Evolutionary conservation across 306 rosid genomes (phyloP), one percentile per base, ranked within the genome.

Genomic region (Arachis hypogaea): DNA sequence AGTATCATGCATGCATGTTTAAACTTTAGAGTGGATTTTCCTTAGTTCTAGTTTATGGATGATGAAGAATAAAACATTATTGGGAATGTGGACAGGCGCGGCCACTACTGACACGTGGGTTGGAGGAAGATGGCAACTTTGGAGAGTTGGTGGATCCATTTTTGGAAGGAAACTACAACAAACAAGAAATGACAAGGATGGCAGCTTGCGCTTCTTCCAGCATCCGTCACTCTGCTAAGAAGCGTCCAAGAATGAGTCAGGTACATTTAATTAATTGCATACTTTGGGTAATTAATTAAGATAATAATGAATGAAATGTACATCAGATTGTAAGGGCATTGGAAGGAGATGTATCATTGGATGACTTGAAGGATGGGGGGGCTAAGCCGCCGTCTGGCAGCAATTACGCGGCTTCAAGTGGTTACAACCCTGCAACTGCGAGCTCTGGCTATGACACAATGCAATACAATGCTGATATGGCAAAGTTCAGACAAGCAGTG

Each of bases 191-290:
- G 84, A 14, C 72, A 8, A 85, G 96, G 29, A 86, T 93, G 93
- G 88, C 92, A 7, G 91, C 91, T 7, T 86, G 91, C 3, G 98
- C 97, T 7, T 89, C 97, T 7, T 89, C 92, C 4, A 83, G 93
- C 86, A 91, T 93, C 61, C 96, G 97, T 3, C 98, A 93, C 69
- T 93, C 98, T 9, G 85, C 86, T 5, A 86, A 69, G 76, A 88
- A 83, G 60, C 98, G 98, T 64, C 85, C 96, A 0, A 91, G 77
- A 75, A 93, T 93, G 98, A 93, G 97, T 63, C 98, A 91, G 87
- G 98, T 90, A 75, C 41, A 10, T 29, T 33, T 33, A 22, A 22
- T 22, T 22, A 22, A 22, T 22, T 22, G 28, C 28, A 22, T 22
- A 22, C 28, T 22, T 22, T 33, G 38, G 2, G 38, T 33, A 33